These are phyloP conservation scores for Aristolochia contorta DNA, from an alignment of 164 flowering plant species.

Conservation along the genomic window DNA sequence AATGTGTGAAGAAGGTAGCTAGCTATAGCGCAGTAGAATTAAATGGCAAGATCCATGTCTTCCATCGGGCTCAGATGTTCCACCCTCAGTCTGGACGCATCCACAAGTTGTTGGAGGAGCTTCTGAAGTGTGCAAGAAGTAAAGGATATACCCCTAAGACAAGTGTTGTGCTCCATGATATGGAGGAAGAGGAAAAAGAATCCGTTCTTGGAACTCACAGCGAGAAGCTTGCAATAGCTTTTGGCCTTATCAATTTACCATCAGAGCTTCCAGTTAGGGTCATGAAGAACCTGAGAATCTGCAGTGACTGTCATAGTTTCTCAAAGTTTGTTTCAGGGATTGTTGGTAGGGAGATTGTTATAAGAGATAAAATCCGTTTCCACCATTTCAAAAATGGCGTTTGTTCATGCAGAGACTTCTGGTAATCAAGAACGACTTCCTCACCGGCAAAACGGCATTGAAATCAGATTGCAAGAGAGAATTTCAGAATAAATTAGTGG, in stretches of 20 bases:
- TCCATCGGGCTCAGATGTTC: background rate
- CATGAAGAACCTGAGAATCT: background rate
- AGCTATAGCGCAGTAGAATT: slow-evolving; percentile 5
- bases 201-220: background rate
- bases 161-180: too few relatives aligned
- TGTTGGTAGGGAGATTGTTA: background rate
- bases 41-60: slow-evolving; percentile 2
- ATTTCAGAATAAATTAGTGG: too few relatives aligned
- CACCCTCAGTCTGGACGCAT: background rate
- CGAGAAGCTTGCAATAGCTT: slow-evolving; percentile 5
- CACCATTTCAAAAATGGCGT: slow-evolving; percentile 3
- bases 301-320: slow-evolving; percentile 4
- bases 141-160: slow-evolving; percentile 1
- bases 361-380: slow-evolving; percentile 6
- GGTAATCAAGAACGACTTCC: background rate
- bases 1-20: slow-evolving; percentile 1
- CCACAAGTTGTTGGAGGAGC: background rate
- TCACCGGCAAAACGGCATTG: too few relatives aligned
- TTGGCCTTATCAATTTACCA: background rate
- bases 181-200: too few relatives aligned
- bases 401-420: slow-evolving; percentile 4
- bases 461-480: too few relatives aligned
- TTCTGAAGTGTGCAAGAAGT: background rate
- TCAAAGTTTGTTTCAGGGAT: slow-evolving; percentile 6
- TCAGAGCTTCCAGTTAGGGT: background rate